These are phyloP conservation scores for Capsicum pubescens DNA, from an alignment of 257 asterid genomes.

Conservation along the genomic window DNA sequence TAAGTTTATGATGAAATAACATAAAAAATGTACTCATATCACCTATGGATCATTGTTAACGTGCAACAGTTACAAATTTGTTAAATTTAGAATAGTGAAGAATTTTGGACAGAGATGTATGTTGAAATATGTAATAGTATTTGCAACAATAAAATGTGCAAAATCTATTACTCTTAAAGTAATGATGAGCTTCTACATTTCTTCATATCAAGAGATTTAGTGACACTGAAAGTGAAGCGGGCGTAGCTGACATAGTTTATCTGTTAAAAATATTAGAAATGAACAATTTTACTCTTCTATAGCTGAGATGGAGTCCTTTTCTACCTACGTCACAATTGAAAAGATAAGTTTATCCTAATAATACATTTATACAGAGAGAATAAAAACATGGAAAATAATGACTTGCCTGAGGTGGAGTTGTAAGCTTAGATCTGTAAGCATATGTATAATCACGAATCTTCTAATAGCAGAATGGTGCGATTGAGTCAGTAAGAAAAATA, in stretches of 20 bases:
- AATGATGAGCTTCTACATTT: not conserved
- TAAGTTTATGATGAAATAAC: too few species aligned
- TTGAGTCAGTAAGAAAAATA: conserved; percentile 58
- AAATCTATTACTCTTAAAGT: not conserved
- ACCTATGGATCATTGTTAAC: too few species aligned
- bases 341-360: conserved; percentile 22
- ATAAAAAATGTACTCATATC: too few species aligned
- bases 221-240: not conserved
- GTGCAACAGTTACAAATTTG: not conserved
- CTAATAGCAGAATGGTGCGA: conserved; percentile 83
- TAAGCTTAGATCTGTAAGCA: conserved; percentile 87
- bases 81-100: not conserved
- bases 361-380: conserved; percentile 24
- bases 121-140: conserved; percentile 6
- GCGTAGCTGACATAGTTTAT: not conserved
- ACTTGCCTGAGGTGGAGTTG: conserved; percentile 82
- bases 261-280: too few species aligned
- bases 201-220: not conserved
- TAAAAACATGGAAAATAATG: conserved; percentile 30
- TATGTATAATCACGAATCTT: conserved; percentile 91
- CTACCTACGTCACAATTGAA: conserved; percentile 57
- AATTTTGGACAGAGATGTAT: not conserved
- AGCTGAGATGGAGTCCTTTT: conserved; percentile 85
- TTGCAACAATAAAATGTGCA: not conserved
- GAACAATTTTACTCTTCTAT: conserved; percentile 25